phyloP scores from a whole-genome alignment of 345 rosid species.

The Hibiscus tridactylites region DNA sequence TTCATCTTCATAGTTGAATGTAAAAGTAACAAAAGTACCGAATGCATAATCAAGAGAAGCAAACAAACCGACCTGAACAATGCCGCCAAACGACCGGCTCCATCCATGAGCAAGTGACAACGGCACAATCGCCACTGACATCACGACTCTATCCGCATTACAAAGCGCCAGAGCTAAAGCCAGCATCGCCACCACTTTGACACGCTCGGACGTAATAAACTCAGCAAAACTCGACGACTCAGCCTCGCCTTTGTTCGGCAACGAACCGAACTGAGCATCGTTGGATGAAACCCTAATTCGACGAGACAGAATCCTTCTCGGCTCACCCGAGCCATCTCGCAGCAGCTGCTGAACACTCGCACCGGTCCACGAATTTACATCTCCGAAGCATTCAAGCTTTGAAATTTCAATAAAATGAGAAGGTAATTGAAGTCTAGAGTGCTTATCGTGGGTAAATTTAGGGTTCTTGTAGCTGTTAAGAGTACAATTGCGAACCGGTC shows the following conservation, averaged over 20 bases:
- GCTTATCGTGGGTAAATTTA: background rate
- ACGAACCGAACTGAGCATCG: slow-evolving; percentile 33
- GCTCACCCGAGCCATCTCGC: slow-evolving; percentile 11
- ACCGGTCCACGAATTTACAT: slow-evolving; percentile 4
- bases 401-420: slow-evolving; percentile 9
- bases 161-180: slow-evolving; percentile 80
- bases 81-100: slow-evolving; percentile 95
- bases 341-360: slow-evolving; percentile 7
- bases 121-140: slow-evolving; percentile 94
- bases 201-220: slow-evolving; percentile 90
- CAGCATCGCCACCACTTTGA: slow-evolving; percentile 87
- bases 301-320: slow-evolving; percentile 11
- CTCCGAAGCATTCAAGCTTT: slow-evolving; percentile 4
- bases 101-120: slow-evolving; percentile 77
- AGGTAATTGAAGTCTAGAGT: background rate
- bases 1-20: background rate
- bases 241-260: slow-evolving; percentile 21
- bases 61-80: slow-evolving; percentile 59
- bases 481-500: background rate
- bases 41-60: background rate
- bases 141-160: slow-evolving; percentile 87
- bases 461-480: background rate
- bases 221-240: slow-evolving; percentile 48
- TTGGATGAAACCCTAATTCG: slow-evolving; percentile 42
- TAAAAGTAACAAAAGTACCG: background rate